phyloP scores from a whole-genome alignment of 2,329 filamentous ascomycete species.

The Aspergillus fischeri region DNA sequence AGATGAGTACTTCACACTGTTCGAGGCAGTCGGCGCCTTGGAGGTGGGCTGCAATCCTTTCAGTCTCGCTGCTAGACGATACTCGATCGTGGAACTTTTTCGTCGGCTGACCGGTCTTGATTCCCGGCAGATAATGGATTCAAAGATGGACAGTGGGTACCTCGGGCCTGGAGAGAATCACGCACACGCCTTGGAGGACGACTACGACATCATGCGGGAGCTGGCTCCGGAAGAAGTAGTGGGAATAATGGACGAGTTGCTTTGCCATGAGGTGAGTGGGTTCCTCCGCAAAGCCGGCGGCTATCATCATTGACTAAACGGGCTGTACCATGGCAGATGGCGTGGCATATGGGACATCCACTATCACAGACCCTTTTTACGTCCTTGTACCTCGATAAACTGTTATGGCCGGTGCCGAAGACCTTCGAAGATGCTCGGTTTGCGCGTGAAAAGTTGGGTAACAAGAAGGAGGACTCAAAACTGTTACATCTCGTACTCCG shows the following conservation, averaged over 20 bases:
- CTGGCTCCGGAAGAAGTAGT: slow-evolving; percentile 75
- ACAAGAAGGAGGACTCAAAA: slow-evolving; percentile 30
- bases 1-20: slow-evolving; percentile 89
- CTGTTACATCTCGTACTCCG: slow-evolving; percentile 64
- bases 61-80: neutral
- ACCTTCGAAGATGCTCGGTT: slow-evolving; percentile 65
- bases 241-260: slow-evolving; percentile 88
- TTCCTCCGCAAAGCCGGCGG: neutral
- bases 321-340: slow-evolving; percentile 58
- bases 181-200: slow-evolving; percentile 64
- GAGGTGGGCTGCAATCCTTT: slow-evolving; percentile 43
- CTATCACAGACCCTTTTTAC: slow-evolving; percentile 93
- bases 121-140: slow-evolving; percentile 80
- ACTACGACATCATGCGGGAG: slow-evolving; percentile 67
- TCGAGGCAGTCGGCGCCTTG: slow-evolving; percentile 80
- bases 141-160: slow-evolving; percentile 97
- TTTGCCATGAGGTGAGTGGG: slow-evolving; percentile 72
- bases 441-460: slow-evolving; percentile 25
- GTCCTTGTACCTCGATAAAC: slow-evolving; percentile 80
- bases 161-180: slow-evolving; percentile 64
- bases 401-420: slow-evolving; percentile 67
- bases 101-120: slow-evolving; percentile 13
- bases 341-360: slow-evolving; percentile 95
- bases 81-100: neutral
- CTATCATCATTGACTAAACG: slow-evolving; percentile 6